Evolutionary conservation across 2,329 filamentous ascomycete species (phyloP), one percentile per base, ranked within the genome.

Genomic region (Ustulina deusta): DNA sequence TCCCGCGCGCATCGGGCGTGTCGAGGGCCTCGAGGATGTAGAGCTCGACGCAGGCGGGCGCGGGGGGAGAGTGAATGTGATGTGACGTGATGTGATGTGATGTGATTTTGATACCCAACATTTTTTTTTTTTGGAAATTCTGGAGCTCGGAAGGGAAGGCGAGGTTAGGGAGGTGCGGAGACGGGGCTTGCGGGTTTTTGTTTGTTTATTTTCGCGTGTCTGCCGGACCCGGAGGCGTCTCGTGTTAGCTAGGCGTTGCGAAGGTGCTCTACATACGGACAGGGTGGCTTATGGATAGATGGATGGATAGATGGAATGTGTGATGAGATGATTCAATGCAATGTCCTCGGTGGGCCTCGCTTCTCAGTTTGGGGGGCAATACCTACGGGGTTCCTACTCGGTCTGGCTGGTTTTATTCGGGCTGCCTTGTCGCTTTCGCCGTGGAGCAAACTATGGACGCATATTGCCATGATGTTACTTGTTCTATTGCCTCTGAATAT

Each of bases 1-100:
- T 25, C 56, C 64, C n/a, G n/a, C 44, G 22, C 55, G 61, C 17
- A 71, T 75, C 1, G 70, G 66, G 20, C 71, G 62, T 13, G 60
- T 74, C 7, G 70, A 71, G 6, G 72, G 74, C 10, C 58, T 76
- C 1, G 71, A 75, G 64, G 73, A 75, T 5, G 49, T 76, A 17
- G 72, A 74, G 56, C 65, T 75, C 3, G 71, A 63, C n/a, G 52
- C 22, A n/a, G n/a, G 40, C 59, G 48, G 65, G 72, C 66, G 63
- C 48, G 65, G 42, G 71, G 55, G 61, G 62, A 13, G 66, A 68
- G 9, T 32, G 9, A 27, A 3, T 40, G 38, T 11, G 38, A 36
- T 36, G 34, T 36, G 34, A 11, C 34, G 6, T 36, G 11, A 6
- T 36, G 34, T 36, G 34, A 36, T 36, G 34, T n/a, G n/a, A n/a